These are phyloP conservation scores for Paraphoma sp. DNA, from an alignment of 2,329 filamentous ascomycete species.

Conservation along the genomic window DNA sequence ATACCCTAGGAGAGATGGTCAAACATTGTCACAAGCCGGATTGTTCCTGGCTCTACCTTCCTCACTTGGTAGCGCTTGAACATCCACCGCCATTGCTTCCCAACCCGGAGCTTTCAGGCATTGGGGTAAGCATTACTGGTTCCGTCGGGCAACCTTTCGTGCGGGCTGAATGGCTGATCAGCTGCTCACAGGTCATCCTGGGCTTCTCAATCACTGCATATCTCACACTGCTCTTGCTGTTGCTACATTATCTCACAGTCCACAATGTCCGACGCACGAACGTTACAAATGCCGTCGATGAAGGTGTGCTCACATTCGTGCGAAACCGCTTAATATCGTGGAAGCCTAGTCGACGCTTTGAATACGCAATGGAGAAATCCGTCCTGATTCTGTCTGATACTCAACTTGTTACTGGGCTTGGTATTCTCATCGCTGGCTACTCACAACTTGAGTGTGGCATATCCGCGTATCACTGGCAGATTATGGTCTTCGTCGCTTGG, in stretches of 20 bases:
- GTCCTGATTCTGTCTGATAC: conserved; percentile 36
- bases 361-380: conserved; percentile 35
- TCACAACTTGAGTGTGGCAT: conserved; percentile 33
- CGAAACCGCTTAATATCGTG: conserved; percentile 19
- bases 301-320: conserved; percentile 16
- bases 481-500: conserved; percentile 35
- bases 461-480: conserved; percentile 35
- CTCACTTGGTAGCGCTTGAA: conserved; percentile 13
- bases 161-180: not conserved
- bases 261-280: conserved; percentile 14
- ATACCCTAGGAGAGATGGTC: not conserved
- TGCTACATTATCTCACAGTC: conserved; percentile 19
- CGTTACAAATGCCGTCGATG: conserved; percentile 23
- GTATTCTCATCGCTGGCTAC: conserved; percentile 26
- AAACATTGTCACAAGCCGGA: conserved; percentile 20
- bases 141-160: not conserved
- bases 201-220: conserved; percentile 36
- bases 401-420: conserved; percentile 33
- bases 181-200: conserved; percentile 24
- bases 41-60: conserved; percentile 27
- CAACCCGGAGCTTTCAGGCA: conserved; percentile 31
- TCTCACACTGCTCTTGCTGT: conserved; percentile 25
- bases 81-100: conserved; percentile 19
- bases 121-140: conserved; percentile 20
- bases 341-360: conserved; percentile 28